phyloP scores from a whole-genome alignment of 345 rosid genomes.

The Leavenworthia alabamica region DNA sequence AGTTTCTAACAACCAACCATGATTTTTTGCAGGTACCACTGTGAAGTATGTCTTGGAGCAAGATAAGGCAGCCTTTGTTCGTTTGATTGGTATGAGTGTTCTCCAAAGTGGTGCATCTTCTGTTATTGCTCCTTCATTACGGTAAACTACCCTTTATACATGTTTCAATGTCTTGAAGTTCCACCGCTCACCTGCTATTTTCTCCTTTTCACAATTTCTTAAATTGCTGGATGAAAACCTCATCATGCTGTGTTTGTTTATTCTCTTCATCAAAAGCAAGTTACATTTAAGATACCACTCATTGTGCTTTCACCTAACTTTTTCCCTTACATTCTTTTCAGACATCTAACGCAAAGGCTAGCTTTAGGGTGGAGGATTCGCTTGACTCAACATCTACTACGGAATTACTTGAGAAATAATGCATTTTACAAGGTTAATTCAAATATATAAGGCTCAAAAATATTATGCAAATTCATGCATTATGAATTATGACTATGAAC shows the following conservation, averaged over 20 bases:
- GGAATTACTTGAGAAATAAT: constrained; percentile 83
- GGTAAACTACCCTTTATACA: constrained; percentile 38
- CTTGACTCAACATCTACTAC: constrained; percentile 80
- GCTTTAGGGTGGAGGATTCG: constrained; percentile 97
- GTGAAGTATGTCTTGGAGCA: constrained; percentile 95
- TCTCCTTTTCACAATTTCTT: background rate
- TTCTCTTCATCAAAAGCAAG: background rate
- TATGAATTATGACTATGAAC: constrained; percentile 3
- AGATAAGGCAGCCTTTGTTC: constrained; percentile 73
- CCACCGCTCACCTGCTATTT: background rate
- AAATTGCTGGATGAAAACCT: background rate
- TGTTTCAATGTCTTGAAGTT: background rate
- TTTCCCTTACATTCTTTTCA: constrained; percentile 20
- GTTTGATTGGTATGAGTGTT: constrained; percentile 79
- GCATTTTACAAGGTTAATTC: constrained; percentile 84
- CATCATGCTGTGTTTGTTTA: background rate
- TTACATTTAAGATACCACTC: background rate
- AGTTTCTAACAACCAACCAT: constrained; percentile 6
- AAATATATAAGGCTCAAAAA: constrained; percentile 1
- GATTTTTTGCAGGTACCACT: constrained; percentile 67
- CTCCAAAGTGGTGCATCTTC: constrained; percentile 96
- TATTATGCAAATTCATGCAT: constrained; percentile 1
- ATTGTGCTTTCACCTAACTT: constrained; percentile 8
- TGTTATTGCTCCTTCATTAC: constrained; percentile 86
- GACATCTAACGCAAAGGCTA: constrained; percentile 76